Conservation (phyloP, 208 protist species). For the Naegleria lovaniensis region DNA sequence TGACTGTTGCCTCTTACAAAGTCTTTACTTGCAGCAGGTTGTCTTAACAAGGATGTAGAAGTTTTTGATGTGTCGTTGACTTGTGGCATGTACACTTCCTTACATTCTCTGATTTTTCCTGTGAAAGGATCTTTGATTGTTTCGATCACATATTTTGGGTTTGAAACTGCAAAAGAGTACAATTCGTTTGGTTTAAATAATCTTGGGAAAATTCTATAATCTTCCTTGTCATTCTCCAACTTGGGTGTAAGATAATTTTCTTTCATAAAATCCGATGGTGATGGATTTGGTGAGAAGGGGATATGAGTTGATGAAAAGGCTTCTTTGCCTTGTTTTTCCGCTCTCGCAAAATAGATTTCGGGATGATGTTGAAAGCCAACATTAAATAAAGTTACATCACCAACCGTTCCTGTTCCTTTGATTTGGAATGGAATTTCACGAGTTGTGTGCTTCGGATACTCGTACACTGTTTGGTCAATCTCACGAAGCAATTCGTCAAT, state of each 20-base stretch:
- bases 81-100: not conserved
- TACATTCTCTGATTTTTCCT: not conserved
- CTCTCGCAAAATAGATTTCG: not conserved
- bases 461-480: not conserved
- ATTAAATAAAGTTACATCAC: not conserved
- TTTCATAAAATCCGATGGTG: not conserved
- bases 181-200: not conserved
- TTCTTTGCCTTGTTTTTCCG: not conserved
- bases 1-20: conserved; percentile 8
- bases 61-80: not conserved
- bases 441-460: not conserved
- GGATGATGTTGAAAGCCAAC: not conserved
- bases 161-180: not conserved
- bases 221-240: not conserved
- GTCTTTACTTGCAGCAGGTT: conserved; percentile 5
- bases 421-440: not conserved
- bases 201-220: conserved; percentile 3
- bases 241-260: not conserved
- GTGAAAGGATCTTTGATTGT: not conserved
- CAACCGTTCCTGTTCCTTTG: not conserved
- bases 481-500: not conserved
- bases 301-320: not conserved
- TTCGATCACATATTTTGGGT: not conserved
- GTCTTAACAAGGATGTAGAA: not conserved
- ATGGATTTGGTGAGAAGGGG: not conserved